Percentiles rank a stretch among this genome's conserved stretches.
These are phyloP conservation scores for Picocystis sp. DNA, from an alignment of 163 green algal genomes.

Conservation along the genomic window DNA sequence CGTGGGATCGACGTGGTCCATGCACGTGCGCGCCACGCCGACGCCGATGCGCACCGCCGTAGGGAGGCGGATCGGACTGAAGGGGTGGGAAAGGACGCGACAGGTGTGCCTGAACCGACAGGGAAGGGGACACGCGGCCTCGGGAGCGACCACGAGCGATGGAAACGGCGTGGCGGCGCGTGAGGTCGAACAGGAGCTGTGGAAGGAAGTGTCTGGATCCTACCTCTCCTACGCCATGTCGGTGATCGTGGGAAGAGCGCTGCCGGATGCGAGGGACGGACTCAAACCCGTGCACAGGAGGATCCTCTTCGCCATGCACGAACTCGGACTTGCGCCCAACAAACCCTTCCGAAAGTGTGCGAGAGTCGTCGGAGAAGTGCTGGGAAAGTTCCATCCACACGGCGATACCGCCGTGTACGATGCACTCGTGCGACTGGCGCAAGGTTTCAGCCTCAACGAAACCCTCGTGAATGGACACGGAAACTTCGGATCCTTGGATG, in stretches of 20 bases:
- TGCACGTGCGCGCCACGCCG: too few species aligned
- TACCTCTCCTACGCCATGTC: conserved; percentile 87
- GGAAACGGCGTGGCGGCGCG: too few species aligned
- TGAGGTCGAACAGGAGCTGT: conserved; percentile 17
- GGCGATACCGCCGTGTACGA: conserved; percentile 93
- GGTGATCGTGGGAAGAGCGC: conserved; percentile 85
- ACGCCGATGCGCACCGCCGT: too few species aligned
- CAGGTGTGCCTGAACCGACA: too few species aligned
- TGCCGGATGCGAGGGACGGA: conserved; percentile 74
- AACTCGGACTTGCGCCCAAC: conserved; percentile 58
- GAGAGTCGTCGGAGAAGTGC: conserved; percentile 91
- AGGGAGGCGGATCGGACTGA: too few species aligned
- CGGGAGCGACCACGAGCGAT: too few species aligned
- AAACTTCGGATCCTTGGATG: conserved; percentile 92
- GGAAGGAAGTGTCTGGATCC: conserved; percentile 29
- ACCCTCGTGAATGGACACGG: conserved; percentile 76
- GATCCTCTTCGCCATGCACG: conserved; percentile 96
- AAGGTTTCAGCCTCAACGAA: conserved; percentile 21
- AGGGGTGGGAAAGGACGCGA: too few species aligned
- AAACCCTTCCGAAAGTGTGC: conserved; percentile 80
- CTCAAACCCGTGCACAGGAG: conserved; percentile 94
- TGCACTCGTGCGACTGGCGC: conserved; percentile 80
- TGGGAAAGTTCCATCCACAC: conserved; percentile 97
- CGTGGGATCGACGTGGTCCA: too few species aligned
- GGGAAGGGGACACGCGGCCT: too few species aligned